A percentile compares a stretch with the other conserved stretches of the same genome.
Conservation (phyloP, 768 basidiomycete species). For the Suillus placidus region DNA sequence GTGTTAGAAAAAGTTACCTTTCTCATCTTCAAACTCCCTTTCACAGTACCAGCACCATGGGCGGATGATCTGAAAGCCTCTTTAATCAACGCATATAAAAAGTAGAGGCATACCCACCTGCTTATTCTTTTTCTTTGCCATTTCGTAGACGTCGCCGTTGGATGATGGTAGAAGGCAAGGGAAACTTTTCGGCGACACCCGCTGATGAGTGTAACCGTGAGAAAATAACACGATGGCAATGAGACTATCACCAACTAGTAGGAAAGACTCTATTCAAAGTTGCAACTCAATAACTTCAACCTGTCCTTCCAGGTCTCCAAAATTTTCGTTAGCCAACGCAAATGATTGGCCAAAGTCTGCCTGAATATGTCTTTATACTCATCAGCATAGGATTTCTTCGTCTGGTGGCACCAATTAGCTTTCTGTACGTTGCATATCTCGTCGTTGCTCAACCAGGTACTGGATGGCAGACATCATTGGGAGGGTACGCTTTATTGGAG, state of each 20-base stretch:
- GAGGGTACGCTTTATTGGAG: slow-evolving; percentile 44
- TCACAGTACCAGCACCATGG: slow-evolving; percentile 99
- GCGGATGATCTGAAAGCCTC: slow-evolving; percentile 61
- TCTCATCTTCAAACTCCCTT: slow-evolving; percentile 99
- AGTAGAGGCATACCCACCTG: slow-evolving; percentile 34
- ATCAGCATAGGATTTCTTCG: slow-evolving; percentile 47
- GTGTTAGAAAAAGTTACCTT: slow-evolving; percentile 57
- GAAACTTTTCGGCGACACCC: slow-evolving; percentile 17
- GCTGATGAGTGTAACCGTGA: slow-evolving; percentile 17
- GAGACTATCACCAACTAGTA: too few relatives aligned
- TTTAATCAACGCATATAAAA: slow-evolving; percentile 10
- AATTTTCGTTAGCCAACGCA: background rate
- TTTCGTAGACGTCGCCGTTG: slow-evolving; percentile 20
- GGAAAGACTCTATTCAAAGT: background rate
- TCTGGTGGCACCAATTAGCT: slow-evolving; percentile 52
- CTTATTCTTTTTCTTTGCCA: slow-evolving; percentile 62
- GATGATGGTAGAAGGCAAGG: slow-evolving; percentile 16
- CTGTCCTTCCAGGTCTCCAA: background rate
- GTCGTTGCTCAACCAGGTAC: slow-evolving; percentile 7
- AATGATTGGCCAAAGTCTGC: slow-evolving; percentile 51
- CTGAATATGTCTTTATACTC: slow-evolving; percentile 59
- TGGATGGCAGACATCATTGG: slow-evolving; percentile 22
- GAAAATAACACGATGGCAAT: slow-evolving; percentile 8
- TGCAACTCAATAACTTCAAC: background rate
- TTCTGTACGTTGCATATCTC: slow-evolving; percentile 38